Evolutionary conservation across 1,284 basidiomycete genomes (phyloP).

Genomic region (Ganoderma resinaceum): DNA sequence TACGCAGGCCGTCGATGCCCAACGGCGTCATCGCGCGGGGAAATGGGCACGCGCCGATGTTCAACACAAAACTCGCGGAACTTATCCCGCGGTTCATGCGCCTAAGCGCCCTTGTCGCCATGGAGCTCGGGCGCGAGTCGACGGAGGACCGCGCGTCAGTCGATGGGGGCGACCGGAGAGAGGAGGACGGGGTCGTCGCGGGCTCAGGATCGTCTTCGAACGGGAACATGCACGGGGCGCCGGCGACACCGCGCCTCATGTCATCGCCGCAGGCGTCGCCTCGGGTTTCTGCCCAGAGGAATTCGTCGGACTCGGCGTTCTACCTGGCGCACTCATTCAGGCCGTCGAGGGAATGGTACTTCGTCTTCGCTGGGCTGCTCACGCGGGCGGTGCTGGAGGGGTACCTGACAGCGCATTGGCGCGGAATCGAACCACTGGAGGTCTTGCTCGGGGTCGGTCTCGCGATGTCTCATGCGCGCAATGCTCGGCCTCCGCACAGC

Average conservation of each 20-base stretch:
- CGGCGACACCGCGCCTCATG: slow-evolving; percentile 24
- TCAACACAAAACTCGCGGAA: slow-evolving; percentile 70
- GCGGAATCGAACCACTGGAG: slow-evolving; percentile 71
- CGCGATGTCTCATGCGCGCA: slow-evolving; percentile 44
- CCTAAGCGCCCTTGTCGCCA: slow-evolving; percentile 76
- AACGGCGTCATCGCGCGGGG: slow-evolving; percentile 15
- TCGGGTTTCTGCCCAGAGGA: slow-evolving; percentile 31
- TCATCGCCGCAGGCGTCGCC: slow-evolving; percentile 37
- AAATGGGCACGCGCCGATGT: slow-evolving; percentile 41
- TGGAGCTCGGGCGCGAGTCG: slow-evolving; percentile 72
- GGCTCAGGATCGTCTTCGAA: slow-evolving; percentile 3
- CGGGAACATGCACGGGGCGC: slow-evolving; percentile 2
- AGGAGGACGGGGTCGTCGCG: slow-evolving; percentile 25
- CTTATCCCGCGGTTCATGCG: slow-evolving; percentile 76
- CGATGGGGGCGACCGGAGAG: slow-evolving; percentile 44
- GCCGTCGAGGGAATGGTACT: slow-evolving; percentile 82
- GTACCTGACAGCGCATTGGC: slow-evolving; percentile 82
- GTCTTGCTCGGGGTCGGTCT: slow-evolving; percentile 77
- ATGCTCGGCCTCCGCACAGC: slow-evolving; percentile 14
- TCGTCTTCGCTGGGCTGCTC: slow-evolving; percentile 74
- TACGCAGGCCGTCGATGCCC: slow-evolving; percentile 52
- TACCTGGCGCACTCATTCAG: slow-evolving; percentile 51
- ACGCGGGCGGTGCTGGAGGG: slow-evolving; percentile 84
- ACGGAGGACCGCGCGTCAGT: slow-evolving; percentile 43
- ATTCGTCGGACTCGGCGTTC: slow-evolving; percentile 44